Evolutionary conservation across 805 yeast species (phyloP).

Genomic region (Candida broadrunensis): DNA sequence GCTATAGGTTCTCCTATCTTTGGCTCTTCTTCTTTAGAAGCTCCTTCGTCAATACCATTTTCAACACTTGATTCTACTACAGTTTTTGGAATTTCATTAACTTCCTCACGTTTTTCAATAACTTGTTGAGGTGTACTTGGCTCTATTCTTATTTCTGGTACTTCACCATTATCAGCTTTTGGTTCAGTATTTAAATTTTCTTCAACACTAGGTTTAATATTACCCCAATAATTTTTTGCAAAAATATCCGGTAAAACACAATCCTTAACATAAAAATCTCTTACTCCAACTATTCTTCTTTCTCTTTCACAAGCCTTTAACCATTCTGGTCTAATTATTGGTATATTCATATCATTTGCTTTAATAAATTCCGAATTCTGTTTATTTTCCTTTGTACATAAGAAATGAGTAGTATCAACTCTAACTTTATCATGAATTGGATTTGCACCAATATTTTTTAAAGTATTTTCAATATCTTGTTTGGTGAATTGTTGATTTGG

Average conservation of each 20-base stretch:
- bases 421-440: slow-evolving; percentile 70
- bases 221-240: slow-evolving; percentile 39
- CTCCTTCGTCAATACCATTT: not conserved
- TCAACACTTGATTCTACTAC: slow-evolving; percentile 10
- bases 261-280: slow-evolving; percentile 73
- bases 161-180: slow-evolving; percentile 2
- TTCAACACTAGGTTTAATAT: slow-evolving; percentile 1
- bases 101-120: slow-evolving; percentile 4
- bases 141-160: slow-evolving; percentile 1
- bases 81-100: slow-evolving; percentile 11
- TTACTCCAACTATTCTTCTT: slow-evolving; percentile 87
- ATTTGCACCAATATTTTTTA: slow-evolving; percentile 74
- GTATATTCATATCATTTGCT: slow-evolving; percentile 84
- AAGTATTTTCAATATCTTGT: slow-evolving; percentile 58
- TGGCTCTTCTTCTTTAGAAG: too few relatives aligned
- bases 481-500: slow-evolving; percentile 43
- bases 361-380: slow-evolving; percentile 71
- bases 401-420: slow-evolving; percentile 92
- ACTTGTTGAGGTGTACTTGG: slow-evolving; percentile 8
- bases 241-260: slow-evolving; percentile 43
- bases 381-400: slow-evolving; percentile 59
- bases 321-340: slow-evolving; percentile 96
- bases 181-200: not conserved
- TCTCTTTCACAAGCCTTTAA: slow-evolving; percentile 88
- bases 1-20: not conserved